Evolutionary conservation across 495 filamentous ascomycete genomes (phyloP).

Genomic region (Daldinia vernicosa): DNA sequence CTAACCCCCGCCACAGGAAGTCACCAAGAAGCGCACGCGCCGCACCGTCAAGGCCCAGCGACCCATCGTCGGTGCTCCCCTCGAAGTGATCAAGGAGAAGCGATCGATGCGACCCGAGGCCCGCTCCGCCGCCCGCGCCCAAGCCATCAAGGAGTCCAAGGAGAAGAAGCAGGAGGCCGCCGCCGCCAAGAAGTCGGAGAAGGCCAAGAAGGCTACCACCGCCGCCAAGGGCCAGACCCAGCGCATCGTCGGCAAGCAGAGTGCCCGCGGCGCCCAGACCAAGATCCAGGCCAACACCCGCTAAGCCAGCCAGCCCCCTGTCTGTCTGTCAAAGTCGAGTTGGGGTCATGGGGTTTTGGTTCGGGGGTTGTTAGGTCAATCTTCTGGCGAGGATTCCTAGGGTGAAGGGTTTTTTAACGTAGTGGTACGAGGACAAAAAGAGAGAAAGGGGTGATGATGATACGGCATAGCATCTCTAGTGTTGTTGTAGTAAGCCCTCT

Average conservation of each 20-base stretch:
- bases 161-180: constrained; percentile 90
- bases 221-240: constrained; percentile 78
- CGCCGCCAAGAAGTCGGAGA: constrained; percentile 97
- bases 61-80: constrained; percentile 97
- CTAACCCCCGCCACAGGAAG: constrained; percentile 77
- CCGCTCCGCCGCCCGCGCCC: constrained; percentile 86
- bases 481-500: constrained; percentile 27
- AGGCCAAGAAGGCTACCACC: constrained; percentile 88
- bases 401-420: not conserved
- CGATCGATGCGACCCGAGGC: constrained; percentile 92
- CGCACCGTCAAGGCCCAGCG: constrained; percentile 98
- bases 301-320: constrained; percentile 59
- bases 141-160: constrained; percentile 95
- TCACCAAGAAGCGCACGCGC: constrained; percentile 99
- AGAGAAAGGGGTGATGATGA: constrained; percentile 34
- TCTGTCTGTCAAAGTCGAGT: not conserved
- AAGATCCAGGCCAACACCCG: constrained; percentile 90
- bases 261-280: constrained; percentile 85
- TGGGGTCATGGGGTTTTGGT: not conserved
- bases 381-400: constrained; percentile 2
- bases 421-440: constrained; percentile 12
- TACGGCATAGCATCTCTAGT: constrained; percentile 3
- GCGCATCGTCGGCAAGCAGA: constrained; percentile 93
- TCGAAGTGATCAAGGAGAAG: constrained; percentile 99
- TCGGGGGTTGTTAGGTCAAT: constrained; percentile 7